phyloP scores from a whole-genome alignment of 306 rosid genomes.

The Vigna reflexopilosa region DNA sequence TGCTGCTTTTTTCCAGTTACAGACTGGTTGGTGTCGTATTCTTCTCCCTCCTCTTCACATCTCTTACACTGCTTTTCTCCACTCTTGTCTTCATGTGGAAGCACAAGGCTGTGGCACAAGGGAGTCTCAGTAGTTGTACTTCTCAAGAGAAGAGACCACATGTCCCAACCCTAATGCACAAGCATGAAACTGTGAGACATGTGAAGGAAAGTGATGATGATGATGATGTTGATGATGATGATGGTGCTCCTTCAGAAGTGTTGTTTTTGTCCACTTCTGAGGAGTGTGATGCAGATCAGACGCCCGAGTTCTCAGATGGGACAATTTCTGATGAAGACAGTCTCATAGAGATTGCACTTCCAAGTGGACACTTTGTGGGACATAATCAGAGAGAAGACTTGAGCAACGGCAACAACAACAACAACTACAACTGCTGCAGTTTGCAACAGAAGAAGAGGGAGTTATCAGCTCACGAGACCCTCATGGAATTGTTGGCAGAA shows the following conservation, averaged over 20 bases:
- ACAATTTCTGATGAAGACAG: slow-evolving; percentile 95
- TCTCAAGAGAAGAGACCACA: slow-evolving; percentile 30
- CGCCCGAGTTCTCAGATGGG: slow-evolving; percentile 68
- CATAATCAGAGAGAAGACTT: slow-evolving; percentile 47
- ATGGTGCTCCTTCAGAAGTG: slow-evolving; percentile 36
- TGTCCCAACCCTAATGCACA: slow-evolving; percentile 30
- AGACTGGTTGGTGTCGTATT: slow-evolving; percentile 53
- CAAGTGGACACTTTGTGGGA: slow-evolving; percentile 65
- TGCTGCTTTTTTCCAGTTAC: slow-evolving; percentile 54
- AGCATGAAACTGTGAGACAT: slow-evolving; percentile 27
- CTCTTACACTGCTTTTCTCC: slow-evolving; percentile 53
- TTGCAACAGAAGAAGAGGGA: slow-evolving; percentile 54
- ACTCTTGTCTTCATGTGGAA: slow-evolving; percentile 46
- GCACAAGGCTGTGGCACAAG: slow-evolving; percentile 48
- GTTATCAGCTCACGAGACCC: slow-evolving; percentile 44
- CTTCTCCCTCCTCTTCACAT: slow-evolving; percentile 57
- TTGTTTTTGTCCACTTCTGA: slow-evolving; percentile 52
- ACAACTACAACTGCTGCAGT: slow-evolving; percentile 27
- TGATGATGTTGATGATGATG: slow-evolving; percentile 11
- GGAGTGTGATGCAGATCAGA: slow-evolving; percentile 62
- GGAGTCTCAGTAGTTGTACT: not conserved
- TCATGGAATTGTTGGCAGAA: slow-evolving; percentile 78
- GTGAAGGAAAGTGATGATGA: slow-evolving; percentile 42
- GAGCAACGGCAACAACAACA: not conserved
- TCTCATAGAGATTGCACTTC: slow-evolving; percentile 88